phyloP scores from a whole-genome alignment of 2,329 filamentous ascomycete genomes.

The Neospermospora avenae region DNA sequence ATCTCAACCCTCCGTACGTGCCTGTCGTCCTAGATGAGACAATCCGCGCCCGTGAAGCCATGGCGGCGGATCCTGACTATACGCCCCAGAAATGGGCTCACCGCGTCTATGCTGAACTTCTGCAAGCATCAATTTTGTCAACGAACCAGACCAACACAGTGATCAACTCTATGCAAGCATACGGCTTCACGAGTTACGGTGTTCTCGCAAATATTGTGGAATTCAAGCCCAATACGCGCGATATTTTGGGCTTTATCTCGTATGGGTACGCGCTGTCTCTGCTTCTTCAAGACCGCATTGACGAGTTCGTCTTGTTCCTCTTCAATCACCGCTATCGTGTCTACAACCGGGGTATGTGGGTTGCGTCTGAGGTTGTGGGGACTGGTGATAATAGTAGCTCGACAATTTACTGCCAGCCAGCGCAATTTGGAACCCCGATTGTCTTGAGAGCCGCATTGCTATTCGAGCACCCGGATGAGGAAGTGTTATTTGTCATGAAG shows the following conservation, averaged over 20 bases:
- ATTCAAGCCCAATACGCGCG: not conserved
- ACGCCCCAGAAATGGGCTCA: not conserved
- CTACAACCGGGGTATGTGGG: not conserved
- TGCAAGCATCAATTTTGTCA: not conserved
- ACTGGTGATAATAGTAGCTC: not conserved
- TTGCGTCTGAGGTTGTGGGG: not conserved
- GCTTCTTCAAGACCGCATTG: not conserved
- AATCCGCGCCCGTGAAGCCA: not conserved
- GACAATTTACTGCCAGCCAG: not conserved
- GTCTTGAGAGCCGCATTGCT: not conserved
- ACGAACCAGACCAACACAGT: not conserved
- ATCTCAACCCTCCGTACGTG: not conserved
- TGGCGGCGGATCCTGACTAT: not conserved
- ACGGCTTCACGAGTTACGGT: not conserved
- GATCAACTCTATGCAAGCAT: not conserved
- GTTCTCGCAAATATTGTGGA: not conserved
- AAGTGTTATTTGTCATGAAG: not conserved
- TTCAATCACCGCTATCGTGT: not conserved
- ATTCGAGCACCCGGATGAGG: not conserved
- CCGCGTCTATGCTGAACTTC: not conserved
- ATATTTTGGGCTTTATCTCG: not conserved
- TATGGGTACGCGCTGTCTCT: not conserved
- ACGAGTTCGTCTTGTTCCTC: not conserved
- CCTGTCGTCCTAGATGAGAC: not conserved
- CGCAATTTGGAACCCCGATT: not conserved